Percentiles rank a stretch among this genome's conserved stretches.
These are phyloP conservation scores for Tricholomella constricta DNA, from an alignment of 768 basidiomycete genomes.

Conservation along the genomic window DNA sequence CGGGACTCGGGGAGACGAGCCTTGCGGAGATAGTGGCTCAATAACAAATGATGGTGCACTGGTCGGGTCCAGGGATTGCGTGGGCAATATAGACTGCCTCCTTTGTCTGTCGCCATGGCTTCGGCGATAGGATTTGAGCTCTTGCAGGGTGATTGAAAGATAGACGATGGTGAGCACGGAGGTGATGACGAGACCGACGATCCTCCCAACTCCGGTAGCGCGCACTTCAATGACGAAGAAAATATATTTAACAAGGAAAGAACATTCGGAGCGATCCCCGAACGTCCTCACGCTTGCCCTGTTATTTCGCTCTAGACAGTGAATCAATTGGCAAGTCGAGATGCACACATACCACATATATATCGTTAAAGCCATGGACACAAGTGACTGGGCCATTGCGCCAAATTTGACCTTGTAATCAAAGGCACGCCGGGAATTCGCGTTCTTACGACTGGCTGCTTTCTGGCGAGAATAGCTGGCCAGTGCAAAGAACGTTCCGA, in stretches of 20 bases:
- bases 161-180: constrained; percentile 33
- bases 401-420: constrained; percentile 40
- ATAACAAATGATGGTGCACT: neutral
- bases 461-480: constrained; percentile 43
- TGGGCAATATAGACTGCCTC: neutral
- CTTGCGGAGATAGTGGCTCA: neutral
- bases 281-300: constrained; percentile 35
- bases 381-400: constrained; percentile 38
- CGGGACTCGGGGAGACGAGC: neutral
- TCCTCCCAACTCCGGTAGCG: constrained; percentile 33
- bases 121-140: constrained; percentile 32
- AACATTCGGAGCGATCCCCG: constrained; percentile 29
- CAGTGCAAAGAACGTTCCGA: constrained; percentile 41
- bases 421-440: constrained; percentile 9
- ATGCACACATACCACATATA: constrained; percentile 35
- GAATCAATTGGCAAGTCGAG: neutral
- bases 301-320: neutral
- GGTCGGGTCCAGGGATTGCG: neutral
- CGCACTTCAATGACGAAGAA: constrained; percentile 35
- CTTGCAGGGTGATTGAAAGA: constrained; percentile 33
- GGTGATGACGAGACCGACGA: constrained; percentile 32
- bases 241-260: constrained; percentile 31
- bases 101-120: constrained; percentile 10
- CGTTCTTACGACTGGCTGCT: constrained; percentile 21
- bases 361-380: constrained; percentile 40